Percentiles rank a stretch among this genome's conserved stretches.
Evolutionary conservation across 176 grass and related monocot genomes (phyloP).

Genomic region (Panicum miliaceum): DNA sequence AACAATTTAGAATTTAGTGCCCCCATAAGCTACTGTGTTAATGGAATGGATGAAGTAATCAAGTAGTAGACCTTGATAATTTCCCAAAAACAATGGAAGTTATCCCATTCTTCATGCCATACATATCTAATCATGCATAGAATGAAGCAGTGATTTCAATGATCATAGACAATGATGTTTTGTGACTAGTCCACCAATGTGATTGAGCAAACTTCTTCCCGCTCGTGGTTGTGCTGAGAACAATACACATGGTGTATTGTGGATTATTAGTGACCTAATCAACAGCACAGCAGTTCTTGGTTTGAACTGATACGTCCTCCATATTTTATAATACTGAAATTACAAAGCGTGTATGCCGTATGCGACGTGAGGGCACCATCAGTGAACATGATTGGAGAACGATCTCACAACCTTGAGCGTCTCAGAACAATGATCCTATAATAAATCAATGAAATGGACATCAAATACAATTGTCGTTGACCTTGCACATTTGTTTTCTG

Average conservation of each 20-base stretch:
- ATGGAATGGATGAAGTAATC: background rate
- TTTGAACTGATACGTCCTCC: conserved; percentile 20
- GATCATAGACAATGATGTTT: conserved; percentile 15
- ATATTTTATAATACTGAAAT: conserved; percentile 2
- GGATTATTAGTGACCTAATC: background rate
- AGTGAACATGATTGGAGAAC: conserved; percentile 33
- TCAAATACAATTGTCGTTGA: conserved; percentile 13
- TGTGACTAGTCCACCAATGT: background rate
- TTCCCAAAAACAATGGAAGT: background rate
- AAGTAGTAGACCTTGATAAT: background rate
- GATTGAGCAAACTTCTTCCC: conserved; percentile 1
- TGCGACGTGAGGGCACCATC: conserved; percentile 38
- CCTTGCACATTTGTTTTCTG: conserved; percentile 15
- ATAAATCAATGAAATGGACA: conserved; percentile 28
- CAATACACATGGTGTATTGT: background rate
- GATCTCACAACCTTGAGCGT: conserved; percentile 29
- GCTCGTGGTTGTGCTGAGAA: background rate
- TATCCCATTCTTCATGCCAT: background rate
- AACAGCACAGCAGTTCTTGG: conserved; percentile 2
- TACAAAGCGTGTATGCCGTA: background rate
- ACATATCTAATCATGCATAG: background rate
- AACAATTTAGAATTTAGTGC: background rate
- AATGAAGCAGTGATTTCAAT: conserved; percentile 2
- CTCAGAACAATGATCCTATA: background rate
- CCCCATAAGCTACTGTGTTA: background rate